Evolutionary conservation across 2,329 filamentous ascomycete genomes (phyloP).

Genomic region (Nemania sp.): DNA sequence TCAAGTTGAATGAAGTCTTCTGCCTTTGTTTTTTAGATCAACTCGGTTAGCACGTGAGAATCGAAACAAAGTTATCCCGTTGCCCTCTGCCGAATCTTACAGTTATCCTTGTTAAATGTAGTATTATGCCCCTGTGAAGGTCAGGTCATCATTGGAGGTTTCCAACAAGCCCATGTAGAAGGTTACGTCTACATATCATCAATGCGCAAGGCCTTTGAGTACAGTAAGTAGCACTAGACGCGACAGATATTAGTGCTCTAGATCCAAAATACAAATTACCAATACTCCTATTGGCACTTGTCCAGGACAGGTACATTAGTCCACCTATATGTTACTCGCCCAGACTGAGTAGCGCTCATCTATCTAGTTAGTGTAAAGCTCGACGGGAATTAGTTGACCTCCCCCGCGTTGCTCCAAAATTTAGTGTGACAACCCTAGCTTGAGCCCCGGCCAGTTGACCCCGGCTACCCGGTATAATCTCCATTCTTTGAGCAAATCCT

Average conservation of each 20-base stretch:
- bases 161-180: background rate
- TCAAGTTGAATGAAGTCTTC: background rate
- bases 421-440: constrained; percentile 5
- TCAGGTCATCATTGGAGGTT: background rate
- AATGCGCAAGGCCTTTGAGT: background rate
- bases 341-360: no score
- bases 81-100: constrained; percentile 11
- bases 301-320: background rate
- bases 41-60: background rate
- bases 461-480: constrained; percentile 3
- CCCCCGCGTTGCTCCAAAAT: constrained; percentile 19
- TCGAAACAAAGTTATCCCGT: constrained; percentile 1
- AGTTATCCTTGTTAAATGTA: background rate
- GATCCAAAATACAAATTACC: background rate
- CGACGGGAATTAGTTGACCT: background rate
- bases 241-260: background rate
- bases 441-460: constrained; percentile 9
- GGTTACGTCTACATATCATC: background rate
- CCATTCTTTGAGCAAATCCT: constrained; percentile 26
- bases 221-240: no score
- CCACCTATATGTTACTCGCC: background rate
- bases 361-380: no score
- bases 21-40: background rate
- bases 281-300: background rate
- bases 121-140: background rate